Evolutionary conservation across 495 filamentous ascomycete genomes (phyloP).

Genomic region (Penicillium parvum): DNA sequence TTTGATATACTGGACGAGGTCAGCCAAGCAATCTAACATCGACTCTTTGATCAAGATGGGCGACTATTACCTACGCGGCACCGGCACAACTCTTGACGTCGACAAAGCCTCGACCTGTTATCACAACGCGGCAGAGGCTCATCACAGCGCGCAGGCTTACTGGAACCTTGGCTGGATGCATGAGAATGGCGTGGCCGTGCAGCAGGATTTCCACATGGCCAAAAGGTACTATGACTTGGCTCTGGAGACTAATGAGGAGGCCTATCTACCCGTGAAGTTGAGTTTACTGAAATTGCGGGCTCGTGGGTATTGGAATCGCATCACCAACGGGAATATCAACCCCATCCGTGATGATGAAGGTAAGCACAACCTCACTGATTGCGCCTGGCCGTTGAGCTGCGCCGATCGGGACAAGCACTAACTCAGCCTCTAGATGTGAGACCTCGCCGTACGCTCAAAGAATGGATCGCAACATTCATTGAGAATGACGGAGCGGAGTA

Average conservation of each 20-base stretch:
- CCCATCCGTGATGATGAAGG: slow-evolving; percentile 84
- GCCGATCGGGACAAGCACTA: neutral
- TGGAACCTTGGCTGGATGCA: slow-evolving; percentile 99
- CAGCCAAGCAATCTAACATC: slow-evolving; percentile 87
- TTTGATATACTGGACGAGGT: slow-evolving; percentile 93
- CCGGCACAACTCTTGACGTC: slow-evolving; percentile 62
- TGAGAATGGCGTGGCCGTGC: slow-evolving; percentile 89
- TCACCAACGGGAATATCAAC: slow-evolving; percentile 85
- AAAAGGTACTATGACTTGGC: slow-evolving; percentile 95
- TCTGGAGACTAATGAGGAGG: slow-evolving; percentile 83
- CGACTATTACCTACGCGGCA: slow-evolving; percentile 85
- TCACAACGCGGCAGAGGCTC: slow-evolving; percentile 80
- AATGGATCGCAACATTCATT: slow-evolving; percentile 82
- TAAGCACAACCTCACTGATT: slow-evolving; percentile 37
- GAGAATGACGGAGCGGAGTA: slow-evolving; percentile 60
- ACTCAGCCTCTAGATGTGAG: slow-evolving; percentile 45
- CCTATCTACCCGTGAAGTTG: slow-evolving; percentile 89
- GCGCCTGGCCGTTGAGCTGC: neutral
- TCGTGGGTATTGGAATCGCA: slow-evolving; percentile 87
- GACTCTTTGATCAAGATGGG: slow-evolving; percentile 97
- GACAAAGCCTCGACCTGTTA: slow-evolving; percentile 95
- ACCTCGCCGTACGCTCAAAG: slow-evolving; percentile 68
- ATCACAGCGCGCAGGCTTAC: slow-evolving; percentile 88
- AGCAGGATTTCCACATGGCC: slow-evolving; percentile 95
- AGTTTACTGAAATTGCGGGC: slow-evolving; percentile 80